Evolutionary conservation across 1,284 basidiomycete genomes (phyloP), one percentile per base, ranked within the genome.

Genomic region (Lignosus rhinocerotis): DNA sequence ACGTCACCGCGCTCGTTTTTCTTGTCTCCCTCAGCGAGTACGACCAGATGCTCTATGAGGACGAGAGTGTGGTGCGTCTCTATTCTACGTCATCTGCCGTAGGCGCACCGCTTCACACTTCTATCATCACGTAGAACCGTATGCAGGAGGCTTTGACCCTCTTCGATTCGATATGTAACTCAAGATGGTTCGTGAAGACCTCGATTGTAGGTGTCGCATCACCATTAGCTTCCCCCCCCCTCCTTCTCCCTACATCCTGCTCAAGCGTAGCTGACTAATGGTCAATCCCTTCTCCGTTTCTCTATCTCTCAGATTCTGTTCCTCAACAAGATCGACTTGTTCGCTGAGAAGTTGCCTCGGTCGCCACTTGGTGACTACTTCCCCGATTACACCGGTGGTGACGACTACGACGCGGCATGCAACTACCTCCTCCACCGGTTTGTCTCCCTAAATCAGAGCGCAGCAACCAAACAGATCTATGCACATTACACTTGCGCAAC

Each of bases 81-180:
- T 30, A 6, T 38, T 53, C 52, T 57, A 43, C 36, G 47, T 59
- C 44, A 49, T 43, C 41, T 60, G 11, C 45, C 52, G 30, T 16
- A 19, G n/a, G 57, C 12, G 12, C 12, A 25, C 58, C 33, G 25
- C 36, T 55, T 46, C 48, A 47, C 54, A 55, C 44, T 57, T 48
- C 48, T 16, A 19, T 21, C 39, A n/a, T 30, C 46, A 58, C 39
- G 58, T 55, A 92, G 91, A 95, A 96, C 78, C 93, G 95, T 66
- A 97, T 98, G 94, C 92, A 95, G 78, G 95, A 97, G 76, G 93
- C 94, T 0, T 79, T 97, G 66, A 96, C 93, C 0, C 85, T 97
- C 51, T 98, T 97, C 75, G 95, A 97, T 76, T 95, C 93, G 58
- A 96, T 98, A 76, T 96, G 93, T 79, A 98, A 98, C 74, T 94